phyloP scores from a whole-genome alignment of 257 asterid species.

The Capsicum pubescens region DNA sequence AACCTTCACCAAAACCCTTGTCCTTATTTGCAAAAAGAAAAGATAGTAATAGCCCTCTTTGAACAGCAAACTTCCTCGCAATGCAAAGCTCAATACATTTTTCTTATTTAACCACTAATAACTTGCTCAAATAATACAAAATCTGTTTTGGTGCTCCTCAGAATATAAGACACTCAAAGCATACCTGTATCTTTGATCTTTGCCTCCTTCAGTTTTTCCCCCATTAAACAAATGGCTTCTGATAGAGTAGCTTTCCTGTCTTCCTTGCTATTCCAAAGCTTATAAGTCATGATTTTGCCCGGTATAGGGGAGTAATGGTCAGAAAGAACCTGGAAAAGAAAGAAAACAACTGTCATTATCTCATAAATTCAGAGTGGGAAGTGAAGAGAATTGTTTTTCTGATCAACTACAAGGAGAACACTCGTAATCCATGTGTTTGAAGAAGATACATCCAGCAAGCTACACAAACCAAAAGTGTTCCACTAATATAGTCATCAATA shows the following conservation, averaged over 20 bases:
- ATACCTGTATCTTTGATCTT: constrained; percentile 26
- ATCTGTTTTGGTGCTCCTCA: constrained; percentile 1
- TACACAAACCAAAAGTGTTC: background rate
- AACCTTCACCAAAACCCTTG: background rate
- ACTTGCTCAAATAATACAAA: background rate
- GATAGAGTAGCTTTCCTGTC: background rate
- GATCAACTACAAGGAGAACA: background rate
- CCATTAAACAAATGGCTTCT: constrained; percentile 22
- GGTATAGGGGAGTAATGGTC: background rate
- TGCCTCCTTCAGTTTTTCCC: background rate
- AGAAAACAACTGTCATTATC: background rate
- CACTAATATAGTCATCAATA: background rate
- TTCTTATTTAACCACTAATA: background rate
- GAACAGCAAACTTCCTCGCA: background rate
- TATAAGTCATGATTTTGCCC: too few species aligned
- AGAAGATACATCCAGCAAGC: background rate
- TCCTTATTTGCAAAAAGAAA: background rate
- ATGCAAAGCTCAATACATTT: background rate
- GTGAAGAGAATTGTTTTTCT: background rate
- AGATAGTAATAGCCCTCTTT: background rate
- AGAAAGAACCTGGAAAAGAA: constrained; percentile 10
- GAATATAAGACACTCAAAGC: background rate
- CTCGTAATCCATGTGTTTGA: background rate
- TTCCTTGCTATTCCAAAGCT: background rate
- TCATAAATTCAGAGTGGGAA: background rate